These are phyloP conservation scores for Cryphonectria naterciae DNA, from an alignment of 2,329 filamentous ascomycete genomes.

Conservation along the genomic window DNA sequence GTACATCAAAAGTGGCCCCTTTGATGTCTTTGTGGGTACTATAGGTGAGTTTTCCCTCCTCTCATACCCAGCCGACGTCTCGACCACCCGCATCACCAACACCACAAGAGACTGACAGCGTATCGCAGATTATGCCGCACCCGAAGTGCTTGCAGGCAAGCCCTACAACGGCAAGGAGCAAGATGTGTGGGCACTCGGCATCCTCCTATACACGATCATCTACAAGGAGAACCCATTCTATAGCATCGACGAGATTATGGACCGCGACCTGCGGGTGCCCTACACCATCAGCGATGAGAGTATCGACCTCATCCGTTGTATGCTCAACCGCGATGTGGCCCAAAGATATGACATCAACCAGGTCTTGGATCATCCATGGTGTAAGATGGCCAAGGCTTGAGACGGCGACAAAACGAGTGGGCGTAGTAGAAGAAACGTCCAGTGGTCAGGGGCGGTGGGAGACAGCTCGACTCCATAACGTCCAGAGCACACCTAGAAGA, in stretches of 20 bases:
- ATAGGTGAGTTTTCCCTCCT: conserved; percentile 69
- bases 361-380: conserved; percentile 91
- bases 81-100: neutral
- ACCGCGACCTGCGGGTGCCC: conserved; percentile 89
- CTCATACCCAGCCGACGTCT: neutral
- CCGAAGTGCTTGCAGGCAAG: conserved; percentile 92
- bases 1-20: conserved; percentile 97
- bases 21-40: conserved; percentile 98
- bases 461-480: neutral
- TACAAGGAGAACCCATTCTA: conserved; percentile 99
- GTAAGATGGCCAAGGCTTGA: conserved; percentile 30
- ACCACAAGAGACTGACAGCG: conserved; percentile 21
- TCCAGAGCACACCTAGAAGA: neutral
- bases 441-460: neutral
- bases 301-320: conserved; percentile 86
- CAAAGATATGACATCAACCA: conserved; percentile 83
- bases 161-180: conserved; percentile 96
- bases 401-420: neutral
- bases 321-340: conserved; percentile 90
- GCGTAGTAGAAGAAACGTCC: neutral
- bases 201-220: conserved; percentile 96
- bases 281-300: conserved; percentile 89
- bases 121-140: conserved; percentile 85
- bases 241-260: conserved; percentile 98
- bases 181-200: conserved; percentile 97